A percentile compares a stretch with the other conserved stretches of the same genome.
Evolutionary conservation across 331 rosid species (phyloP).

Genomic region (Prunus yedoensis): DNA sequence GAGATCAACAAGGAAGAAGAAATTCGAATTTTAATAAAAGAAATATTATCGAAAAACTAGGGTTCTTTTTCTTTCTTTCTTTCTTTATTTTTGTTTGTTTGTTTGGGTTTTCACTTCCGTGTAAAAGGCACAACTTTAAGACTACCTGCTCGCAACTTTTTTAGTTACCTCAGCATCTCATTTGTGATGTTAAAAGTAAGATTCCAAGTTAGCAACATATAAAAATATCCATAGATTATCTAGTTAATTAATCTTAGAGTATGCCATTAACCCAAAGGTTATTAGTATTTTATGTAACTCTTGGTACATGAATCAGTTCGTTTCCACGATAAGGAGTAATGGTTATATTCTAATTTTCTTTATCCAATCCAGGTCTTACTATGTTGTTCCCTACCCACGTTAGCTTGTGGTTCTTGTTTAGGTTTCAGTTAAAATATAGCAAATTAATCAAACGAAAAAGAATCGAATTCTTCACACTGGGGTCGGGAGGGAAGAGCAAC

Average conservation of each 20-base stretch:
- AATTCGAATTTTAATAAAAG: no score
- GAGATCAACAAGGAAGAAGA: no score
- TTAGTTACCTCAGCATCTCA: not conserved
- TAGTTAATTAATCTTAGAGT: not conserved
- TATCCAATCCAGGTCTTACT: constrained; percentile 33
- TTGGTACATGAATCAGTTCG: constrained; percentile 54
- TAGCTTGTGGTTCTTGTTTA: constrained; percentile 50
- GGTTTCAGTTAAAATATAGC: constrained; percentile 15
- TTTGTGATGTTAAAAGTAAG: constrained; percentile 10
- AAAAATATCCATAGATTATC: not conserved
- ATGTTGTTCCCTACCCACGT: constrained; percentile 41
- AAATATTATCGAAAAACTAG: no score
- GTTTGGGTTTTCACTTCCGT: no score
- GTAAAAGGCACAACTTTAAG: no score
- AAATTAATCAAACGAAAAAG: constrained; percentile 35
- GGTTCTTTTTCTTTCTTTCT: no score
- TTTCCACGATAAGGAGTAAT: constrained; percentile 45
- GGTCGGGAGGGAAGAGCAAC: constrained; percentile 24
- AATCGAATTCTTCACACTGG: constrained; percentile 54
- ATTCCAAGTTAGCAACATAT: not conserved
- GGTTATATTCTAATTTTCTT: constrained; percentile 50
- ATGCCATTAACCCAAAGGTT: constrained; percentile 18
- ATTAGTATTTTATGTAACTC: constrained; percentile 9
- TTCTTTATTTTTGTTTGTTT: no score
- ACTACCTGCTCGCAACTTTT: not conserved